phyloP scores from a whole-genome alignment of 164 flowering plant genomes.

The Stephania yunnanensis region DNA sequence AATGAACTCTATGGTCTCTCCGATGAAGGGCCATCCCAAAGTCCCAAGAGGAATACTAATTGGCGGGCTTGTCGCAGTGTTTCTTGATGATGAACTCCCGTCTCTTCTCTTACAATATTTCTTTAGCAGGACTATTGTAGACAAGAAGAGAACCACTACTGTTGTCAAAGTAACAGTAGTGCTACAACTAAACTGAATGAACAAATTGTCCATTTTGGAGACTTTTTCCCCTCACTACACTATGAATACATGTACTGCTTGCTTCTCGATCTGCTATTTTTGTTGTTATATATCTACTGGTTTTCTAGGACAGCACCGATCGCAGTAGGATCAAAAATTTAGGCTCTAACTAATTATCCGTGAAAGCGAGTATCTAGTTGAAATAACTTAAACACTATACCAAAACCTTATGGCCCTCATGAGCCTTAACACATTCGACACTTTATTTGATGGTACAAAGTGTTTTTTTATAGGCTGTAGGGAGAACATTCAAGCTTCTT shows the following conservation, averaged over 20 bases:
- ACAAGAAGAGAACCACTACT: conserved; percentile 12
- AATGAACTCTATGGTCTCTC: conserved; percentile 87
- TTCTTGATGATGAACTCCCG: neutral
- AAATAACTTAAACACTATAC: no score
- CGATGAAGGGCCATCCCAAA: conserved; percentile 82
- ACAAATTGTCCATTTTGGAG: conserved; percentile 23
- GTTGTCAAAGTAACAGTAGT: conserved; percentile 6
- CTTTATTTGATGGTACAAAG: no score
- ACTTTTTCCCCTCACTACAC: neutral
- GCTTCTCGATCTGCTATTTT: conserved; percentile 1
- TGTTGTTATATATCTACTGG: neutral
- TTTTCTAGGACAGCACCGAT: neutral
- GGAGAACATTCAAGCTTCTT: no score
- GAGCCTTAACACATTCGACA: no score
- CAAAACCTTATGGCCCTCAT: no score
- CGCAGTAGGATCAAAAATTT: no score
- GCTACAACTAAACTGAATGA: conserved; percentile 16
- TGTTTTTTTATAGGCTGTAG: no score
- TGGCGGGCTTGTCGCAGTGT: conserved; percentile 13
- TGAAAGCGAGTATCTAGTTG: no score
- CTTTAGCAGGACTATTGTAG: conserved; percentile 23
- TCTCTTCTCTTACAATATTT: conserved; percentile 12
- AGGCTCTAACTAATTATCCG: no score
- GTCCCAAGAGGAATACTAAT: conserved; percentile 49
- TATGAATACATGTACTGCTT: no score